Conservation (phyloP, 2,329 filamentous ascomycete genomes). For the Xylaria sp. region DNA sequence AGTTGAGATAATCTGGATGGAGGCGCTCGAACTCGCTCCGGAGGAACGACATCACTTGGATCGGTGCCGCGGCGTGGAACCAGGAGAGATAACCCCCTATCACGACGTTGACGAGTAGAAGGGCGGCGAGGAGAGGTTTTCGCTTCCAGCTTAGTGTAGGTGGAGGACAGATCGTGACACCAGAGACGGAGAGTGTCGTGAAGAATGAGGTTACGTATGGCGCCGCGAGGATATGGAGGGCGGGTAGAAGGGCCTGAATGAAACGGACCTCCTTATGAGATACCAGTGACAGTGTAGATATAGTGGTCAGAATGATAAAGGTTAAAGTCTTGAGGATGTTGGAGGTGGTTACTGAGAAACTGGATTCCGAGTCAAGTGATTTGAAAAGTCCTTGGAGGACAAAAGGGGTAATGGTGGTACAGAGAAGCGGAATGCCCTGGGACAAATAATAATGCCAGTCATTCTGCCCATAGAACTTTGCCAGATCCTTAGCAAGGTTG, state of each 20-base stretch:
- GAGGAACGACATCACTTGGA: constrained; percentile 79
- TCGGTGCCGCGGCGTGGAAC: constrained; percentile 82
- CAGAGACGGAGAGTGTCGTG: constrained; percentile 52
- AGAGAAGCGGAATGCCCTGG: constrained; percentile 87
- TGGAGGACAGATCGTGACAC: constrained; percentile 46
- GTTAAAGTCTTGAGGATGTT: constrained; percentile 67
- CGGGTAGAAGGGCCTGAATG: constrained; percentile 89
- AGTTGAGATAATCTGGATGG: constrained; percentile 57
- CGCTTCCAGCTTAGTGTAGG: constrained; percentile 57
- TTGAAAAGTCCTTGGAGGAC: constrained; percentile 72
- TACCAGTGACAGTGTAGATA: constrained; percentile 76
- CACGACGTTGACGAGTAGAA: constrained; percentile 74
- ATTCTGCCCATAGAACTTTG: constrained; percentile 92
- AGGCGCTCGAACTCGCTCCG: constrained; percentile 76
- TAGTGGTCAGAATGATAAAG: constrained; percentile 68
- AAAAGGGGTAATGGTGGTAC: constrained; percentile 86
- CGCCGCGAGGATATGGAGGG: constrained; percentile 84
- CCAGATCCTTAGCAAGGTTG: constrained; percentile 87
- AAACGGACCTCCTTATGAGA: constrained; percentile 98
- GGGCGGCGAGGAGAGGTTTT: constrained; percentile 64
- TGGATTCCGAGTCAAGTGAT: constrained; percentile 53
- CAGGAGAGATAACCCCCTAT: constrained; percentile 79
- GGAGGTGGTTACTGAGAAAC: constrained; percentile 51
- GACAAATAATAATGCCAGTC: constrained; percentile 93
- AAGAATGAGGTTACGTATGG: constrained; percentile 75